These are phyloP conservation scores for Penicillium sp. DNA, from an alignment of 2,329 filamentous ascomycete species.

Conservation along the genomic window DNA sequence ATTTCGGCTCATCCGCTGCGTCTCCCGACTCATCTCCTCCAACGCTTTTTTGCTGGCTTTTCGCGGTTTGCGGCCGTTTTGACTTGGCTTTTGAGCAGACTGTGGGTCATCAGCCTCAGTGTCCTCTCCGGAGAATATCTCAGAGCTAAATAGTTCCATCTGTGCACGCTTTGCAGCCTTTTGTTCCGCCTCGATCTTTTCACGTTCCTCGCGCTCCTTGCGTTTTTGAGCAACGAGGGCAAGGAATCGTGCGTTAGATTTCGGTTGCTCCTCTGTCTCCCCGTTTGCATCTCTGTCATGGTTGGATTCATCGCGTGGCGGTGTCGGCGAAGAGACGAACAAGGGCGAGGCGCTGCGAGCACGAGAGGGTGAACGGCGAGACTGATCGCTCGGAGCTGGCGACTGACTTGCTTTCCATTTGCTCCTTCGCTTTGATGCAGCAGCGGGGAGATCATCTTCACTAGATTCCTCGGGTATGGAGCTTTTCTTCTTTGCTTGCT, in stretches of 20 bases:
- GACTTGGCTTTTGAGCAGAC: conserved; percentile 63
- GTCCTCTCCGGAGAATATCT: conserved; percentile 48
- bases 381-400: conserved; percentile 24
- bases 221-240: conserved; percentile 70
- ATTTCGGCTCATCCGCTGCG: conserved; percentile 81
- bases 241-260: conserved; percentile 58
- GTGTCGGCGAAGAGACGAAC: conserved; percentile 41
- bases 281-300: conserved; percentile 19
- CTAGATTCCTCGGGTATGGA: conserved; percentile 10
- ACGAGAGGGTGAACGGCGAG: conserved; percentile 21
- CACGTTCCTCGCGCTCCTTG: conserved; percentile 63
- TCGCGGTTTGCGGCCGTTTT: conserved; percentile 62
- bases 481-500: conserved; percentile 14
- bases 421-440: conserved; percentile 28
- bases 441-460: conserved; percentile 31
- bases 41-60: conserved; percentile 93
- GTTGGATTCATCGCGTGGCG: conserved; percentile 9
- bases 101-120: conserved; percentile 59
- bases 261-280: conserved; percentile 24
- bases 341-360: conserved; percentile 38
- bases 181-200: conserved; percentile 51
- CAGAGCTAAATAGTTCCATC: conserved; percentile 33
- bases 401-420: conserved; percentile 28
- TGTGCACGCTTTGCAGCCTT: conserved; percentile 33
- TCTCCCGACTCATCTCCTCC: conserved; percentile 92